Base-by-base conservation (phyloP, 2,329 filamentous ascomycete genomes). In the Colletotrichum abscissum region DNA sequence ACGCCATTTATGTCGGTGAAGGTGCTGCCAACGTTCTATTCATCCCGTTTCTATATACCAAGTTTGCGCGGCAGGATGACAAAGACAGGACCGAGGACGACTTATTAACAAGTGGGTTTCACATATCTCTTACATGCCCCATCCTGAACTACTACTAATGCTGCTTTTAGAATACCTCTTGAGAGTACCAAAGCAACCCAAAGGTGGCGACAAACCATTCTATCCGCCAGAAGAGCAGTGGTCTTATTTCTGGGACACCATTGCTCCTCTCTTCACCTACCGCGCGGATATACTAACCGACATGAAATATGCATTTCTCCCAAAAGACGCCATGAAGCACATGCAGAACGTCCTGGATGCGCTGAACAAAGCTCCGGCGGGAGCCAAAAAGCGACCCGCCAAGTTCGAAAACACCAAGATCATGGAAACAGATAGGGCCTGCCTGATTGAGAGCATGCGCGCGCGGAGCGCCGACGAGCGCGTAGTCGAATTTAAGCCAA, bases 401-500 rank as follows among this genome's bases (percentile, higher is more conserved):
- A 85, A 84, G 75, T 89, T 88, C 76, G 81, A 81, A 62, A 86
- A 84, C 16, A 67, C 70, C 46, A 57, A 54, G 16, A 28, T 71
- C n/a, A 24, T 52, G 14, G 38, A 26, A 14, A 16, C 19, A 42
- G 46, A n/a, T 8, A 35, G 35, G n/a, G 30, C 60, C n/a, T 89
- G 95, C 77, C 83, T 96, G 4, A 88, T 96, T 62, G 92, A 92
- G 73, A 93, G 95, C 78, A 95, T 96, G 93, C 88, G 84, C 86
- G 56, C 64, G 14, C 62, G 69, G 30, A 38, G 38, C 9, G 58
- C 56, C 9, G 42, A 35, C 33, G 66, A 75, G 69, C 69, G 63
- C 55, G 59, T 93, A 38, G 84, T 94, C 69, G 93, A 96, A 80
- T 93, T 96, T 83, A 97, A 97, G 80, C 94, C 94, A 16, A 97